Percentiles rank a stretch among this genome's conserved stretches.
These are phyloP conservation scores for Penicillium waksmanii DNA, from an alignment of 495 filamentous ascomycete genomes.

Conservation along the genomic window DNA sequence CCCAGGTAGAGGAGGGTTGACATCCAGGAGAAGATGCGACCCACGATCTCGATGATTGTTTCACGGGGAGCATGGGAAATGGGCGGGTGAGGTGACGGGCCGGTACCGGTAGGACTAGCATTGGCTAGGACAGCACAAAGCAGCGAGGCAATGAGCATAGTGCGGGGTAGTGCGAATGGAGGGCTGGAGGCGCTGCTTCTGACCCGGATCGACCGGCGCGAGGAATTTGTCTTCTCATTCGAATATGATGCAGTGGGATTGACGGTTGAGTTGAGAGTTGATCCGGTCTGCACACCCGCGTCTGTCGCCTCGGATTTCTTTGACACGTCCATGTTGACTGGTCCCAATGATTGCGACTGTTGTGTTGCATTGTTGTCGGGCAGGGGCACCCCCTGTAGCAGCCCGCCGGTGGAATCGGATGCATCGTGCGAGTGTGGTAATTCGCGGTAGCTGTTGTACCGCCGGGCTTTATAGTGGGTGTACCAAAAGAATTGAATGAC, in stretches of 20 bases:
- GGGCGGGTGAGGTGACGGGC: slow-evolving; percentile 21
- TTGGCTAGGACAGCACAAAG: slow-evolving; percentile 51
- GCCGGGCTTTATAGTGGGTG: slow-evolving; percentile 49
- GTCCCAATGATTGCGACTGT: slow-evolving; percentile 17
- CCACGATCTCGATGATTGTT: slow-evolving; percentile 49
- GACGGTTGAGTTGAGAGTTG: slow-evolving; percentile 20
- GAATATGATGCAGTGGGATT: slow-evolving; percentile 40
- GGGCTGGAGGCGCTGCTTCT: slow-evolving; percentile 32
- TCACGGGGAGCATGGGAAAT: slow-evolving; percentile 26
- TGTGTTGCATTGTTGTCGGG: slow-evolving; percentile 23
- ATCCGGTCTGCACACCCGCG: slow-evolving; percentile 33
- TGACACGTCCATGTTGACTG: slow-evolving; percentile 22
- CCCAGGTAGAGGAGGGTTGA: slow-evolving; percentile 69
- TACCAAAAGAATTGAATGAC: slow-evolving; percentile 74
- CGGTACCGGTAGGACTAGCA: slow-evolving; percentile 41
- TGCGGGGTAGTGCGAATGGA: slow-evolving; percentile 43
- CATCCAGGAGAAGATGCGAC: slow-evolving; percentile 66
- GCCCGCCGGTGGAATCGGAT: slow-evolving; percentile 22
- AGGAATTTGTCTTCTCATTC: slow-evolving; percentile 43
- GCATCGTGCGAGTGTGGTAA: slow-evolving; percentile 27
- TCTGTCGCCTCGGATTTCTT: slow-evolving; percentile 36
- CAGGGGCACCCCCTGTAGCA: slow-evolving; percentile 37
- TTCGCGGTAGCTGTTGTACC: slow-evolving; percentile 33
- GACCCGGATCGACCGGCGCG: slow-evolving; percentile 35
- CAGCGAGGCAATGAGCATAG: slow-evolving; percentile 49